phyloP scores from a whole-genome alignment of 2,329 filamentous ascomycete species.

The Pseudogymnoascus sp. region DNA sequence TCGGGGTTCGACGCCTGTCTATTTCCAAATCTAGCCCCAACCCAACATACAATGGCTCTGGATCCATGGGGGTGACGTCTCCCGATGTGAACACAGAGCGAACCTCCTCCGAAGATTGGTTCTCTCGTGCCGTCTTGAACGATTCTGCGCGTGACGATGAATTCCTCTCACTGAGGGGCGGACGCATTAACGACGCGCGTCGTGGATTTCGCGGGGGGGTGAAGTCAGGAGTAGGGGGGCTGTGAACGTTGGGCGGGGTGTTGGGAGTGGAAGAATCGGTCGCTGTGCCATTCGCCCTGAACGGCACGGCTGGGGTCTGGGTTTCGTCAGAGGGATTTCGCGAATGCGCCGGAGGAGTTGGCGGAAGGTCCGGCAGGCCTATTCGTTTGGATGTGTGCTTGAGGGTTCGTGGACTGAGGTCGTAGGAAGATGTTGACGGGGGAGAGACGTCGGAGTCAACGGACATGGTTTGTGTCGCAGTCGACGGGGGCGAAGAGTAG shows the following conservation, averaged over 20 bases:
- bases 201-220: constrained; percentile 54
- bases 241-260: constrained; percentile 57
- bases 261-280: constrained; percentile 32
- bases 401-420: constrained; percentile 25
- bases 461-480: constrained; percentile 18
- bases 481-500: constrained; percentile 17
- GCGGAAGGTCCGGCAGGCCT: constrained; percentile 41
- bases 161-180: constrained; percentile 39
- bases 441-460: constrained; percentile 22
- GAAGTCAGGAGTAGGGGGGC: constrained; percentile 66
- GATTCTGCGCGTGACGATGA: constrained; percentile 23
- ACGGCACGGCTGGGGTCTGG: constrained; percentile 21
- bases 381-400: constrained; percentile 27
- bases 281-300: not conserved
- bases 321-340: constrained; percentile 47
- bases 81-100: constrained; percentile 23
- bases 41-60: constrained; percentile 22
- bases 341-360: constrained; percentile 55
- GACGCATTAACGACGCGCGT: constrained; percentile 39
- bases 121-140: constrained; percentile 63
- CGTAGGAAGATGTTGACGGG: constrained; percentile 21
- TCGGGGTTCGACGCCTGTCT: constrained; percentile 26
- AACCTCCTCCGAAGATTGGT: constrained; percentile 52
- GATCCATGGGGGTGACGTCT: constrained; percentile 11
- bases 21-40: constrained; percentile 32